Conservation (phyloP, 441 rosid genomes). For the Pelargonium fulgidum region DNA sequence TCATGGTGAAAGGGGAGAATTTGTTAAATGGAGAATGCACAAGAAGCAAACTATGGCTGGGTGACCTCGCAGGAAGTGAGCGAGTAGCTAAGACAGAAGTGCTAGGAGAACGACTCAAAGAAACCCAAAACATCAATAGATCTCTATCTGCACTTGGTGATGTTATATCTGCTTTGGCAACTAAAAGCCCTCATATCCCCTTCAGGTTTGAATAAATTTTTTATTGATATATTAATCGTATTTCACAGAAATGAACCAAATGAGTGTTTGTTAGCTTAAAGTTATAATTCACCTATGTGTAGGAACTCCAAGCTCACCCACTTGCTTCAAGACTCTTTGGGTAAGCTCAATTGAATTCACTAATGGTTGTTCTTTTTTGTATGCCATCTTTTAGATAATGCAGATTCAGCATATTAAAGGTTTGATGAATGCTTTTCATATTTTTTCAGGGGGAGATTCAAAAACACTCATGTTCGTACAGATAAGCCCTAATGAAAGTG, state of each 20-base stretch:
- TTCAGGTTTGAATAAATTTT: slow-evolving; percentile 51
- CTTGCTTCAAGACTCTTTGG: slow-evolving; percentile 91
- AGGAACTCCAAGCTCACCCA: slow-evolving; percentile 98
- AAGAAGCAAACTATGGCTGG: slow-evolving; percentile 88
- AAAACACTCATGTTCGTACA: slow-evolving; percentile 96
- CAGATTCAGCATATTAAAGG: background rate
- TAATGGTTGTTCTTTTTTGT: background rate
- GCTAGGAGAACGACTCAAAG: slow-evolving; percentile 87
- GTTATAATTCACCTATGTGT: slow-evolving; percentile 20
- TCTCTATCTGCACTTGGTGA: slow-evolving; percentile 96
- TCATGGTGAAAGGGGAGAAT: slow-evolving; percentile 84
- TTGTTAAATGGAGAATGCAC: slow-evolving; percentile 79
- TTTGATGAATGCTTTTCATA: slow-evolving; percentile 17
- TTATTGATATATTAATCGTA: slow-evolving; percentile 3
- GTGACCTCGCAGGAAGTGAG: slow-evolving; percentile 96
- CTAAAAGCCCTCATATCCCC: slow-evolving; percentile 83
- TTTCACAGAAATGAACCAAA: background rate
- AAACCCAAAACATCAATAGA: slow-evolving; percentile 89
- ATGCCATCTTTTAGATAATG: background rate
- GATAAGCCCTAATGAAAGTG: slow-evolving; percentile 85
- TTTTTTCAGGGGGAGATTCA: slow-evolving; percentile 78
- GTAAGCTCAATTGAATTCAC: slow-evolving; percentile 26
- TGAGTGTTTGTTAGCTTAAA: slow-evolving; percentile 9
- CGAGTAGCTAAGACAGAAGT: slow-evolving; percentile 89
- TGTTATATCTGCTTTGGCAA: slow-evolving; percentile 88